These are phyloP conservation scores for Trypanosoma platydactyli DNA, from an alignment of 208 protist genomes.

Conservation along the genomic window DNA sequence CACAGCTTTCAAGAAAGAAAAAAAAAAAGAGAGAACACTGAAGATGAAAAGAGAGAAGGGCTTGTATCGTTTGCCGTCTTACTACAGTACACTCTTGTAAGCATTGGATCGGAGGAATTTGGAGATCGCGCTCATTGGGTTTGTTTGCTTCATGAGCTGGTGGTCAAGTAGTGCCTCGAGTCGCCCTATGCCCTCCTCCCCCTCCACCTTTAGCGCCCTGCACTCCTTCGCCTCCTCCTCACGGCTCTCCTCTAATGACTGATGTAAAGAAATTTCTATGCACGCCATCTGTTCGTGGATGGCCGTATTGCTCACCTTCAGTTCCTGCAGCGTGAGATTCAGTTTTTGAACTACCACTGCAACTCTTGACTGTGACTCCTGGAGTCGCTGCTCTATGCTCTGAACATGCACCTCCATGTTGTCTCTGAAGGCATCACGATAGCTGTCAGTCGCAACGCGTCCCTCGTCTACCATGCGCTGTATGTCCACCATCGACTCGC, in stretches of 20 bases:
- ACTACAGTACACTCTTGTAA: conserved; percentile 16
- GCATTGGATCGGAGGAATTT: conserved; percentile 18
- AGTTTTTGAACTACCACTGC: conserved; percentile 62
- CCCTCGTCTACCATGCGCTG: conserved; percentile 71
- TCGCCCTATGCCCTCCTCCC: conserved; percentile 22
- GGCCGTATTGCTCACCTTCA: conserved; percentile 67
- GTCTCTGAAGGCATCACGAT: conserved; percentile 37
- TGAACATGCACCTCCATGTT: conserved; percentile 44
- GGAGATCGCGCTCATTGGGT: conserved; percentile 23
- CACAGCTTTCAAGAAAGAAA: too few relatives aligned
- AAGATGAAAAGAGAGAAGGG: conserved; percentile 11
- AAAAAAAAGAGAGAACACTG: conserved; percentile 20
- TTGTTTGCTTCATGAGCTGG: conserved; percentile 22
- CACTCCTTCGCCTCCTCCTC: conserved; percentile 40
- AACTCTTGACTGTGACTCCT: conserved; percentile 51
- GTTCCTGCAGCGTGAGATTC: conserved; percentile 65
- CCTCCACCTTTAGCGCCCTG: conserved; percentile 23
- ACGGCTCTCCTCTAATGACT: conserved; percentile 66
- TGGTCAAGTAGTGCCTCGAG: conserved; percentile 23
- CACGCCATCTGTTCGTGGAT: conserved; percentile 80
- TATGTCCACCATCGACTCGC: conserved; percentile 55
- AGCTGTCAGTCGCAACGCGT: conserved; percentile 35
- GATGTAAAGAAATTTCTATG: conserved; percentile 73
- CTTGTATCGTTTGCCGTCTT: neutral
- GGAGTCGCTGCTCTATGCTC: conserved; percentile 46